phyloP scores from a whole-genome alignment of 345 rosid species.

The Eucalyptus curtisii region DNA sequence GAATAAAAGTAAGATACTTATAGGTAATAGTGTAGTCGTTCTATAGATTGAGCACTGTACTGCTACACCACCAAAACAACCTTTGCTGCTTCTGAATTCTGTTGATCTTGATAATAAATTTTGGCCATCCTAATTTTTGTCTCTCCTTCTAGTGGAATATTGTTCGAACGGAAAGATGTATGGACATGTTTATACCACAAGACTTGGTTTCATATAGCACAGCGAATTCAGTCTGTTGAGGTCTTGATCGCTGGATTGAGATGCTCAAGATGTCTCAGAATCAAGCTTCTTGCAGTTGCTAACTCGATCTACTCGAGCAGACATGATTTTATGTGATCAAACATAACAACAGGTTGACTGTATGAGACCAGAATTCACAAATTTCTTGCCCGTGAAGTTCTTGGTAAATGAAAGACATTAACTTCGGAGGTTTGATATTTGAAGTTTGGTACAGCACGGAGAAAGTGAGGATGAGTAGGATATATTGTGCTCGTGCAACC shows the following conservation, averaged over 20 bases:
- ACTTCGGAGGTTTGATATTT: not conserved
- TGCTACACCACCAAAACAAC: not conserved
- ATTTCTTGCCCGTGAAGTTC: not conserved
- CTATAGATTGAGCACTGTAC: not conserved
- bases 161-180: not conserved
- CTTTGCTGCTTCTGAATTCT: not conserved
- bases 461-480: not conserved
- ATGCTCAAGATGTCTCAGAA: not conserved
- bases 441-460: not conserved
- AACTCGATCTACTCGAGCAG: too few relatives aligned
- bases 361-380: not conserved
- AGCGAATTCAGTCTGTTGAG: not conserved
- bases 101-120: not conserved
- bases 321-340: not conserved
- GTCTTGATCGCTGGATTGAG: not conserved
- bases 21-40: not conserved
- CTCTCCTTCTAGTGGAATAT: not conserved
- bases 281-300: not conserved
- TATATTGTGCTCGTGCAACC: not conserved
- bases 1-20: not conserved
- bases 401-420: not conserved
- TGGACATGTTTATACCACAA: not conserved
- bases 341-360: not conserved
- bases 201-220: not conserved
- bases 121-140: not conserved